Conservation (phyloP, 192 early-diverging fungal species). For the Diversispora epigaea region DNA sequence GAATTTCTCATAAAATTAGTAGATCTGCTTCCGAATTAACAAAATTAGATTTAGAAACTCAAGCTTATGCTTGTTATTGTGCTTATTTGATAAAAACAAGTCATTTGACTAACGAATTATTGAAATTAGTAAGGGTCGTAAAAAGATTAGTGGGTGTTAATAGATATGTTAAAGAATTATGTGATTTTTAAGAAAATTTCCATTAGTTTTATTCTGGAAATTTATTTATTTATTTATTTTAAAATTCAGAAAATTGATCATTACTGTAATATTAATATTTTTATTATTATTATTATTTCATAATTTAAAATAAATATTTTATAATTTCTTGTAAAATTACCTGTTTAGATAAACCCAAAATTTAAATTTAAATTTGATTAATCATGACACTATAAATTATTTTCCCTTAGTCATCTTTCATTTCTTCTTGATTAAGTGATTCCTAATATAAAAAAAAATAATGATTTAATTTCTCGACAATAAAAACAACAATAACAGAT, state of each 20-base stretch:
- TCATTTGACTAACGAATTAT: conserved; percentile 40
- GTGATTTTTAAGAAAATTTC: conserved; percentile 21
- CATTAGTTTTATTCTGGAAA: too few relatives aligned
- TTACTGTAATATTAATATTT: too few relatives aligned
- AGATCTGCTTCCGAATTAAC: conserved; percentile 26
- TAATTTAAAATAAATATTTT: too few relatives aligned
- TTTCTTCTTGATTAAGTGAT: conserved; percentile 50
- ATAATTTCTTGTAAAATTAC: too few relatives aligned
- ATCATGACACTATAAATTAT: too few relatives aligned
- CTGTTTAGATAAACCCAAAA: too few relatives aligned
- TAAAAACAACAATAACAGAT: neutral
- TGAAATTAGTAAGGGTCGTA: conserved; percentile 34
- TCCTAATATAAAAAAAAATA: conserved; percentile 37
- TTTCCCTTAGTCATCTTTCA: conserved; percentile 49
- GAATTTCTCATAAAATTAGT: neutral
- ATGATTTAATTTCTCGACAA: neutral
- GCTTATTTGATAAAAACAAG: conserved; percentile 44
- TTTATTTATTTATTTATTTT: too few relatives aligned
- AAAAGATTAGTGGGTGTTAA: conserved; percentile 39
- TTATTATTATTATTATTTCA: too few relatives aligned
- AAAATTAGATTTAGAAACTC: conserved; percentile 20
- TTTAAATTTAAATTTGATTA: too few relatives aligned
- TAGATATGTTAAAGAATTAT: conserved; percentile 31
- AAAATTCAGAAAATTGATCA: too few relatives aligned
- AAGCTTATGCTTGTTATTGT: conserved; percentile 39